Evolutionary conservation across 2,329 filamentous ascomycete genomes (phyloP).

Genomic region (Macrophomina phaseolina): DNA sequence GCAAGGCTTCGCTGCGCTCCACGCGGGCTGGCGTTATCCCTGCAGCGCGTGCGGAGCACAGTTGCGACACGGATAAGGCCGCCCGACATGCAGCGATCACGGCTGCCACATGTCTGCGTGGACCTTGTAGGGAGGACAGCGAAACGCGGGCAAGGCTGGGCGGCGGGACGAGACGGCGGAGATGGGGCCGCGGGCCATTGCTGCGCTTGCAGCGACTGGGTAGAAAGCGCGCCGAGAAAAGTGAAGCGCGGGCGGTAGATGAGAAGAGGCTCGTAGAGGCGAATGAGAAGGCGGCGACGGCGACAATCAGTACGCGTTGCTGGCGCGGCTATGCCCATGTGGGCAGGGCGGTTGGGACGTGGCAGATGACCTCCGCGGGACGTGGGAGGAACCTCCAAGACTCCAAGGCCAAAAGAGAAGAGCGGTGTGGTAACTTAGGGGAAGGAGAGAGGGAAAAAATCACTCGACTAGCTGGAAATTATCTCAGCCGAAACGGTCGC

Average conservation of each 20-base stretch:
- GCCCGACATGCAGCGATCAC: constrained; percentile 20
- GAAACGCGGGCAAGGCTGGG: constrained; percentile 5
- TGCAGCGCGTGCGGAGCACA: constrained; percentile 22
- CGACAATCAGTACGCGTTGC: constrained; percentile 6
- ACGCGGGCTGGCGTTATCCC: constrained; percentile 5
- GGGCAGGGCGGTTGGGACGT: constrained; percentile 18
- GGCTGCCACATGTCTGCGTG: constrained; percentile 8
- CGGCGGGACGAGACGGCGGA: constrained; percentile 9
- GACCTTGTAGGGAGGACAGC: not conserved
- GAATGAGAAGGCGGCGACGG: constrained; percentile 2
- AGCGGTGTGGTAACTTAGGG: constrained; percentile 16
- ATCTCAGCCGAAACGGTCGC: constrained; percentile 16
- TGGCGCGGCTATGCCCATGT: constrained; percentile 6
- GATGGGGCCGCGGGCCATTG: constrained; percentile 3
- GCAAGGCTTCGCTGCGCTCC: not conserved
- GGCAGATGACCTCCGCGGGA: constrained; percentile 22
- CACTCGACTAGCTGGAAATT: not conserved
- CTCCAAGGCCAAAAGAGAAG: constrained; percentile 8
- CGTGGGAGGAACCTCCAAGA: constrained; percentile 9
- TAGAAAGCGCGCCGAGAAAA: not conserved
- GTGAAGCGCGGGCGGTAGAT: constrained; percentile 1
- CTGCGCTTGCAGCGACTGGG: constrained; percentile 16
- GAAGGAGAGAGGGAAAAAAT: not conserved
- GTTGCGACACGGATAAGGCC: constrained; percentile 16
- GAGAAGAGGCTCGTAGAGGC: constrained; percentile 1